A percentile compares a stretch with the other conserved stretches of the same genome.
Conservation (phyloP, 345 rosid genomes). For the Salix viminalis region DNA sequence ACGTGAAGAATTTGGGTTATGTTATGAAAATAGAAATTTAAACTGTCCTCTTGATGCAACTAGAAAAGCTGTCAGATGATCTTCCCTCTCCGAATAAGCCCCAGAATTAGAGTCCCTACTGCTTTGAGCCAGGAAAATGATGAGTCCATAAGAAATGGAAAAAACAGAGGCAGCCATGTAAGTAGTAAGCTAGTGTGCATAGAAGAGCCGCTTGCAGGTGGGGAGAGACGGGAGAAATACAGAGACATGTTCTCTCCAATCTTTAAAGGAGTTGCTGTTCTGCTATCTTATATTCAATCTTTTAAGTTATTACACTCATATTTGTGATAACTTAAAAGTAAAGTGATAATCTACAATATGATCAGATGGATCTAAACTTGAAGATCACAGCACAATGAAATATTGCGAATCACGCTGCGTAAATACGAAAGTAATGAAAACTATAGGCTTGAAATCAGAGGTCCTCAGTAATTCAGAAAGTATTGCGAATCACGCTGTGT, state of each 20-base stretch:
- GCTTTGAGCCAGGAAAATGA: background rate
- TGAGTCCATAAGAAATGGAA: background rate
- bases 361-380: background rate
- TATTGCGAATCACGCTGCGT: background rate
- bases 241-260: background rate
- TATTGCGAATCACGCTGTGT: too few relatives aligned
- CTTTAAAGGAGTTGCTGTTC: background rate
- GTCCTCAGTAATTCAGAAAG: background rate
- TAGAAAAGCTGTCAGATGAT: background rate
- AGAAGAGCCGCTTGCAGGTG: background rate
- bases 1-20: background rate
- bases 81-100: conserved; percentile 1
- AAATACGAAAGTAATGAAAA: background rate
- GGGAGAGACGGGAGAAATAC: background rate
- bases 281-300: background rate
- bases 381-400: background rate
- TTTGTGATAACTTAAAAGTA: too few relatives aligned
- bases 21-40: conserved; percentile 1
- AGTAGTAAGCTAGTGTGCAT: background rate
- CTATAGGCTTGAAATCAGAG: background rate
- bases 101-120: background rate
- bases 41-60: background rate
- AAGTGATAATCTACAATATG: too few relatives aligned
- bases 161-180: background rate
- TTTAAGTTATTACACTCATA: too few relatives aligned